Evolutionary conservation across 169 alveolate genomes (phyloP), one percentile per base, ranked within the genome.

Genomic region (Cyclospora cayetanensis): DNA sequence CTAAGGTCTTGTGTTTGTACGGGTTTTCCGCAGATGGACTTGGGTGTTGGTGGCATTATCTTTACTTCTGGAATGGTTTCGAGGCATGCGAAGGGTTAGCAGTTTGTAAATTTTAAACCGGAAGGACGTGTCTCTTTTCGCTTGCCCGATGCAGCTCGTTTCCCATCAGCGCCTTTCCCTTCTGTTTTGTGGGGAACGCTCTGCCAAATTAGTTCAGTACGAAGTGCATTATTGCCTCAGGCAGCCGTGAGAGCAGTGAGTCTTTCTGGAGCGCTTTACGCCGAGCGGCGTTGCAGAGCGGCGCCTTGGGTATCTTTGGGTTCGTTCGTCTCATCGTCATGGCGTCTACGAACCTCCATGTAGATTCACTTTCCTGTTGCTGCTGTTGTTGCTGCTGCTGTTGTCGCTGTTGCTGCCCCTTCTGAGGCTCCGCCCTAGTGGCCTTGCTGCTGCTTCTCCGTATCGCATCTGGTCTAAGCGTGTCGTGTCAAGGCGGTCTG

Each of bases 31-130:
- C 88, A 79, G 88, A 79, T 79, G 88, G 88, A 79, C 50, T 79
- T 79, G 50, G 88, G 88, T 20, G 88, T 79, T 1, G 88, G 88
- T 1, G 88, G 88, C 72, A 79, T 79, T n/a, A 79, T 79, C 46
- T 79, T 79, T 52, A 79, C 88, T 43, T 79, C 88, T 37, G 88
- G 88, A 29, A 79, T 79, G 88, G 88, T 79, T 25, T 79, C 88
- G 4, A 25, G 72, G 20, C 34, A 79, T 37, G 22, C 88, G 22
- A 79, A 79, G 70, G 88, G 88, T 79, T 5, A 15, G 88, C 72
- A 7, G 46, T 31, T 34, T n/a, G n/a, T n/a, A n/a, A n/a, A n/a
- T n/a, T n/a, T n/a, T n/a, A n/a, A n/a, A n/a, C n/a, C n/a, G n/a
- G n/a, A n/a, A n/a, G n/a, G n/a, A n/a, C n/a, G n/a, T n/a, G n/a